Evolutionary conservation across 768 basidiomycete species (phyloP), one percentile per base, ranked within the genome.

Genomic region (Lactarius trivialis): DNA sequence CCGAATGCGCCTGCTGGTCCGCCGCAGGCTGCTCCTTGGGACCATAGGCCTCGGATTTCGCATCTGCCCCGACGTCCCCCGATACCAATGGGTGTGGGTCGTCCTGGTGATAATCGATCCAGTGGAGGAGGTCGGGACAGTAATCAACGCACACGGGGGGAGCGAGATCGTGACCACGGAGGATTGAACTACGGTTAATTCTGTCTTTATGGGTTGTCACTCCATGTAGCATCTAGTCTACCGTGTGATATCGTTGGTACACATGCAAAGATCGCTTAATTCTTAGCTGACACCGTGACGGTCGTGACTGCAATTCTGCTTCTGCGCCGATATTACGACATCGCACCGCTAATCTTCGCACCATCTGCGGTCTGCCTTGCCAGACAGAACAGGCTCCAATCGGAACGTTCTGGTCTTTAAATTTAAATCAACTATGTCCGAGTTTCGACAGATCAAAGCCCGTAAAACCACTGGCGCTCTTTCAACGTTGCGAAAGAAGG

Each of bases 141-240:
- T 33, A 59, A 52, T 41, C 64, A 64, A 14, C 61, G 64, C 19
- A 33, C 58, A 34, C 66, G 67, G 11, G 61, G 66, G 21, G 63
- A 63, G n/a, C 56, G 66, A 59, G 64, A 63, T 55, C 64, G 68
- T 5, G 60, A 55, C 15, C 64, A 66, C 9, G 67, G 65, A 7
- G 71, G 67, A 39, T 67, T 73, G 41, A 73, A 73, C 64, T 73
- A 73, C 53, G 73, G 72, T 58, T 73, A 61, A 71, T 50, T 50
- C 33, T 51, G 21, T 36, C 14, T 32, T 43, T 56, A 32, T 32
- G 21, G 26, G 37, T 53, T 28, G 32, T 26, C 17, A 28, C 37
- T 17, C 9, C n/a, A 39, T 55, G 37, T 52, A 55, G 49, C 56
- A 30, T 54, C 19, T 43, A 26, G 28, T 36, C 32, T 30, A 34